A percentile compares a stretch with the other conserved stretches of the same genome.
Evolutionary conservation across 306 rosid species (phyloP).

Genomic region (peach (Prunus persica)): DNA sequence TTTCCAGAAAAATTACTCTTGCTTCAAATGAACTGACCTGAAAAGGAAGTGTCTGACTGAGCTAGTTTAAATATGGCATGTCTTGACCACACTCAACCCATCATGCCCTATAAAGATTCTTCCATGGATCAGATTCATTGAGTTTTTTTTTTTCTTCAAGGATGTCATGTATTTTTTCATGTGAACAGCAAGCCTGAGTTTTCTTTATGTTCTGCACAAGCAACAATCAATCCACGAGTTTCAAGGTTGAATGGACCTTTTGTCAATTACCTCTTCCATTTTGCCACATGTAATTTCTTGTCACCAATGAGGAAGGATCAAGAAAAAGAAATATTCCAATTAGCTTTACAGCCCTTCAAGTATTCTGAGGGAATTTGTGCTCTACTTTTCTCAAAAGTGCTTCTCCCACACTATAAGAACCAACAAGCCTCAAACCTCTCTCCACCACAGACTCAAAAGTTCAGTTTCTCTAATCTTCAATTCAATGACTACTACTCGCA

Average conservation of each 20-base stretch:
- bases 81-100: no score
- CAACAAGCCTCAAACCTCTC: slow-evolving; percentile 33
- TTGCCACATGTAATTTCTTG: slow-evolving; percentile 33
- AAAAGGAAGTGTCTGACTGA: no score
- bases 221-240: slow-evolving; percentile 22
- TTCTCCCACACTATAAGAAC: slow-evolving; percentile 53
- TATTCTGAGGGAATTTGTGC: slow-evolving; percentile 75
- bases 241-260: slow-evolving; percentile 18
- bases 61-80: no score
- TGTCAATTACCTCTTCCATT: slow-evolving; percentile 27
- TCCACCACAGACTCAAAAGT: slow-evolving; percentile 32
- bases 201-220: slow-evolving; percentile 23
- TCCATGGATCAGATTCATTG: no score
- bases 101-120: no score
- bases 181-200: slow-evolving; percentile 13
- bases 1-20: no score
- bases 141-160: not conserved
- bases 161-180: not conserved
- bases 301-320: slow-evolving; percentile 19
- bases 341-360: slow-evolving; percentile 65
- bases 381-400: slow-evolving; percentile 15
- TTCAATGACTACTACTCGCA: slow-evolving; percentile 39
- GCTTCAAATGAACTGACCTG: no score
- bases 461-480: not conserved
- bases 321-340: slow-evolving; percentile 55